Evolutionary conservation across 805 yeast genomes (phyloP).

Genomic region (Starmera caribaea): DNA sequence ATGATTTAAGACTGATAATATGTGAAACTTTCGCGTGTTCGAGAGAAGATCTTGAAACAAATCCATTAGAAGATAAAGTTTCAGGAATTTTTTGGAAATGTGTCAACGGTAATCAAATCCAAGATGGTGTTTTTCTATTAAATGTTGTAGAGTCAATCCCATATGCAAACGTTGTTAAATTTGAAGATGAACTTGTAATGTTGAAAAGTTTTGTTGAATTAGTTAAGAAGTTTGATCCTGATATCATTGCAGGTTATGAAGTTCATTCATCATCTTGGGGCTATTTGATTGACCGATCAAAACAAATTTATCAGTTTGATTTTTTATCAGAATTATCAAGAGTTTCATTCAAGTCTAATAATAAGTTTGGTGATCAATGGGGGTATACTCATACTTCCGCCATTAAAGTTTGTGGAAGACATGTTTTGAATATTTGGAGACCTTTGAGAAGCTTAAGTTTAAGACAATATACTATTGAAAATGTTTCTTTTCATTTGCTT

Average conservation of each 20-base stretch:
- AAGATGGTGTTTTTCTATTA: constrained; percentile 29
- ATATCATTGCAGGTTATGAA: constrained; percentile 80
- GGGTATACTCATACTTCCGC: constrained; percentile 73
- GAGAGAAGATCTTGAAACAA: constrained; percentile 42
- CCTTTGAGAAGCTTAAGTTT: constrained; percentile 56
- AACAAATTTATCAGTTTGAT: constrained; percentile 36
- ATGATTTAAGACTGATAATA: constrained; percentile 44
- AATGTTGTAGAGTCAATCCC: constrained; percentile 9
- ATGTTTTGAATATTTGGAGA: constrained; percentile 81
- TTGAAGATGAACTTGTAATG: constrained; percentile 49
- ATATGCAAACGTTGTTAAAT: constrained; percentile 13
- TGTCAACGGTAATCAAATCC: constrained; percentile 31
- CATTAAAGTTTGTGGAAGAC: constrained; percentile 67
- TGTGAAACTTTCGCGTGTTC: constrained; percentile 63
- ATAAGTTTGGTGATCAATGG: constrained; percentile 62
- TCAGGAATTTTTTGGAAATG: constrained; percentile 54
- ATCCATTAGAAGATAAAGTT: constrained; percentile 55
- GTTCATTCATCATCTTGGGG: constrained; percentile 85
- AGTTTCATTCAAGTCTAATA: constrained; percentile 35
- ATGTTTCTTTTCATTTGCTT: constrained; percentile 56
- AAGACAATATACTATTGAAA: constrained; percentile 66
- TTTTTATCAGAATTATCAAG: constrained; percentile 54
- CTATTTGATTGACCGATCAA: constrained; percentile 60
- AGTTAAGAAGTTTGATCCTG: constrained; percentile 70
- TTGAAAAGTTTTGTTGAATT: constrained; percentile 43